These are phyloP conservation scores for Fusarium sp. DNA, from an alignment of 2,329 filamentous ascomycete genomes.

Conservation along the genomic window DNA sequence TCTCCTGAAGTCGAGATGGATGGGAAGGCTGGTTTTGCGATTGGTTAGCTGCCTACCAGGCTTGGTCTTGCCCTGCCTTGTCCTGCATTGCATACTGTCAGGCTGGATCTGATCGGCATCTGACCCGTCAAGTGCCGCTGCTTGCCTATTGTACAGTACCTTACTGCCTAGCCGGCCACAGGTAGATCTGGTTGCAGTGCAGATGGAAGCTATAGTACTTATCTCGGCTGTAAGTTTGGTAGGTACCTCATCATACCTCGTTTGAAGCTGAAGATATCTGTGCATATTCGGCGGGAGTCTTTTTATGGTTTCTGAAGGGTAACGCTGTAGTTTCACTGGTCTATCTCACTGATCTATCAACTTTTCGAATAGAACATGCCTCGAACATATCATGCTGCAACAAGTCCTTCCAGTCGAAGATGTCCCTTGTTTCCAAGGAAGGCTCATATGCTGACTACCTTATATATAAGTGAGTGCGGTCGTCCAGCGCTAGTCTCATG, in stretches of 20 bases:
- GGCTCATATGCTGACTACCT: not conserved
- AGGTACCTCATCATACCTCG: not conserved
- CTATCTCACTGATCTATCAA: not conserved
- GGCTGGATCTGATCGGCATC: slow-evolving; percentile 23
- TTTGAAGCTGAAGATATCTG: not conserved
- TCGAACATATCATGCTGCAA: not conserved
- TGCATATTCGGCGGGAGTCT: not conserved
- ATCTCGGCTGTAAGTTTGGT: not conserved
- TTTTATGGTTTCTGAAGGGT: not conserved
- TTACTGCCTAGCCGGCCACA: not conserved
- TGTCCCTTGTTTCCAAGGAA: not conserved
- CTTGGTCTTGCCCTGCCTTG: not conserved
- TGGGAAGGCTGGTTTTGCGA: slow-evolving; percentile 20
- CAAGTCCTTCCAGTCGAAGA: not conserved
- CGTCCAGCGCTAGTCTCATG: not conserved
- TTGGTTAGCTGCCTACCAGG: slow-evolving; percentile 14
- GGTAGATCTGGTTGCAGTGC: not conserved
- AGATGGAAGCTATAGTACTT: not conserved
- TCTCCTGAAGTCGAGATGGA: slow-evolving; percentile 8
- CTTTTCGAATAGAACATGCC: not conserved
- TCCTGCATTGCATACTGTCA: slow-evolving; percentile 9
- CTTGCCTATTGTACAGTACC: too few species aligned
- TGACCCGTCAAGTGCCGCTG: slow-evolving; percentile 34
- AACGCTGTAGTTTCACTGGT: not conserved
- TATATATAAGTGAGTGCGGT: not conserved